A percentile compares a stretch with the other conserved stretches of the same genome.
phyloP scores from a whole-genome alignment of 345 rosid species.

The Boechera divaricarpa region DNA sequence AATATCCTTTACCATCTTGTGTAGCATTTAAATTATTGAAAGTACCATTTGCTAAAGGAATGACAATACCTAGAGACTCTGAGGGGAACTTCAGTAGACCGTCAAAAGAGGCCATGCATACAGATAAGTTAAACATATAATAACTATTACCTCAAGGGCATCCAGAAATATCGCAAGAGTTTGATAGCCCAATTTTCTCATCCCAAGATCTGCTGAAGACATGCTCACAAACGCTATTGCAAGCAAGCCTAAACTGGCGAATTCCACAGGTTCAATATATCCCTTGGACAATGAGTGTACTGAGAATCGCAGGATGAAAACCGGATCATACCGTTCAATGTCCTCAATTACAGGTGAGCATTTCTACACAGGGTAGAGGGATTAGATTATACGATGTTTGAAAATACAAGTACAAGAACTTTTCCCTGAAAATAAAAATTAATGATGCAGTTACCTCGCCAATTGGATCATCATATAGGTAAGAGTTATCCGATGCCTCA shows the following conservation, averaged over 20 bases:
- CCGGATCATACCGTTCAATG: slow-evolving; percentile 72
- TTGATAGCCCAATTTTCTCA: slow-evolving; percentile 86
- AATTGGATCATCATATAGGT: slow-evolving; percentile 22
- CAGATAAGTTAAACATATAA: slow-evolving; percentile 15
- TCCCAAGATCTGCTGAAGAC: slow-evolving; percentile 79
- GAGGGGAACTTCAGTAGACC: no score
- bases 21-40: slow-evolving; percentile 19
- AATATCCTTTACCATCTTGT: neutral
- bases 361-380: slow-evolving; percentile 47
- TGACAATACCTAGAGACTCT: neutral
- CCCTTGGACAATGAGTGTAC: slow-evolving; percentile 61
- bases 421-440: neutral
- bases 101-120: neutral
- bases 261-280: slow-evolving; percentile 80
- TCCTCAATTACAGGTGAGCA: slow-evolving; percentile 43
- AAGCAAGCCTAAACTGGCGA: slow-evolving; percentile 87
- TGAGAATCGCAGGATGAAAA: slow-evolving; percentile 75
- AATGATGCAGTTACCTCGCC: slow-evolving; percentile 35
- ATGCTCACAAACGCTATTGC: slow-evolving; percentile 81
- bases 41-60: slow-evolving; percentile 21
- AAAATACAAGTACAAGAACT: slow-evolving; percentile 16
- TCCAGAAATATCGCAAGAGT: slow-evolving; percentile 64
- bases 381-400: slow-evolving; percentile 11
- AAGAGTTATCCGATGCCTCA: slow-evolving; percentile 25
- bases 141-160: slow-evolving; percentile 69